Evolutionary conservation across 1,284 basidiomycete genomes (phyloP), one percentile per base, ranked within the genome.

Genomic region (Hemileia vastatrix): DNA sequence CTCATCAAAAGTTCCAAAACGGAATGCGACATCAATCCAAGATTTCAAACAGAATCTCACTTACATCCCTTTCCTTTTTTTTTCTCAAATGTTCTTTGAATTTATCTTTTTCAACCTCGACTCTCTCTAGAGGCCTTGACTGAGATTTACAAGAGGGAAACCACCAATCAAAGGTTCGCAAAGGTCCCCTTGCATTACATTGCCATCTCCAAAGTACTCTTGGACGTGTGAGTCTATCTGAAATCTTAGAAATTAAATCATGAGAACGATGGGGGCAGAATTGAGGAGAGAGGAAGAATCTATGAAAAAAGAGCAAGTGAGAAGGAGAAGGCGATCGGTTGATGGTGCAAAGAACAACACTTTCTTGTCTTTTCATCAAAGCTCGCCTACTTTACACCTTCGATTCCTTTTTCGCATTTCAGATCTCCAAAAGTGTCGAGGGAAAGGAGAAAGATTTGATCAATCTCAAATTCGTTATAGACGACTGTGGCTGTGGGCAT

Each of bases 151-250:
- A 65, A 68, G 27, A 64, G 65, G 6, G 77, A 78, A 64, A 72
- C 72, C 6, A 69, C 69, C 0, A 58, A 65, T 9, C 51, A 66
- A 1, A 68, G 66, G 6, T 78, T 77, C 66, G 67, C 72, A 18
- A 65, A 66, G 11, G 56, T 78, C 0, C 77, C 77, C 0, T 87
- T 92, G 66, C 84, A 89, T 33, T 96, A 90, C 75, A 81, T 88
- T 48, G 92, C 96, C 76, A 84, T 89, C 5, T 83, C 89, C 9
- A 94, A 94, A 73, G 83, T 94, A 15, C 78, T 97, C 19, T 78
- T 97, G 13, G 93, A 97, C 70, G 83, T 87, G 91, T 94, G 73
- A 71, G 87, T 80, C n/a, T 6, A 32, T 45, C 63, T 32, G 36
- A 19, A 2, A 31, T 40, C 54, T 24, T 18, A 56, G 18, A 43